Percentiles rank a stretch among this genome's conserved stretches.
Conservation (phyloP, 1,139 yeast species). For the Suhomyces yuchorum region DNA sequence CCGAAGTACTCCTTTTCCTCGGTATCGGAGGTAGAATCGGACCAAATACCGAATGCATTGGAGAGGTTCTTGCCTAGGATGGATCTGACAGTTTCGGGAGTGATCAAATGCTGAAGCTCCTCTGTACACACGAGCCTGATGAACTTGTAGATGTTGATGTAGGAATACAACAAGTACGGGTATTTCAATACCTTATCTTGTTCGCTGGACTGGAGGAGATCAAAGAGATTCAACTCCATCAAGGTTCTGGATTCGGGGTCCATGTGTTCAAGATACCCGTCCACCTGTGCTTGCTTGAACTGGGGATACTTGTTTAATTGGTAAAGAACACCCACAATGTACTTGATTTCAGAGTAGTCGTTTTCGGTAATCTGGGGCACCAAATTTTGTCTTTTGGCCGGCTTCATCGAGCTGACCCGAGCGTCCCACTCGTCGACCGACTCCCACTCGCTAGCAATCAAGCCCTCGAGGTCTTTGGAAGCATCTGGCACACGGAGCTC, state of each 20-base stretch:
- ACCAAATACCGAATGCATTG: slow-evolving; percentile 80
- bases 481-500: slow-evolving; percentile 19
- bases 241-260: slow-evolving; percentile 14
- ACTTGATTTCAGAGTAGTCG: slow-evolving; percentile 43
- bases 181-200: slow-evolving; percentile 47
- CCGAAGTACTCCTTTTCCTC: slow-evolving; percentile 67
- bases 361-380: slow-evolving; percentile 38
- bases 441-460: slow-evolving; percentile 31
- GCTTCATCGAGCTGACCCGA: slow-evolving; percentile 27
- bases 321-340: slow-evolving; percentile 36
- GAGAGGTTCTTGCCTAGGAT: slow-evolving; percentile 66
- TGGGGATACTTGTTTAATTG: slow-evolving; percentile 22
- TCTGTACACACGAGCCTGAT: slow-evolving; percentile 45
- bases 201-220: slow-evolving; percentile 58
- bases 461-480: slow-evolving; percentile 28
- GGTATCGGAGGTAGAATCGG: slow-evolving; percentile 34
- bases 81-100: slow-evolving; percentile 44
- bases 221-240: slow-evolving; percentile 38
- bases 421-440: slow-evolving; percentile 41
- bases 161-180: slow-evolving; percentile 55
- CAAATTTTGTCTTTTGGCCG: slow-evolving; percentile 28
- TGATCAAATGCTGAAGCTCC: slow-evolving; percentile 39
- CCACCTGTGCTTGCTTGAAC: neutral
- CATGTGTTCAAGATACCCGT: slow-evolving; percentile 15
- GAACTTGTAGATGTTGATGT: slow-evolving; percentile 54